phyloP scores from a whole-genome alignment of 805 yeast species.

The Cyberlindnera petersonii region DNA sequence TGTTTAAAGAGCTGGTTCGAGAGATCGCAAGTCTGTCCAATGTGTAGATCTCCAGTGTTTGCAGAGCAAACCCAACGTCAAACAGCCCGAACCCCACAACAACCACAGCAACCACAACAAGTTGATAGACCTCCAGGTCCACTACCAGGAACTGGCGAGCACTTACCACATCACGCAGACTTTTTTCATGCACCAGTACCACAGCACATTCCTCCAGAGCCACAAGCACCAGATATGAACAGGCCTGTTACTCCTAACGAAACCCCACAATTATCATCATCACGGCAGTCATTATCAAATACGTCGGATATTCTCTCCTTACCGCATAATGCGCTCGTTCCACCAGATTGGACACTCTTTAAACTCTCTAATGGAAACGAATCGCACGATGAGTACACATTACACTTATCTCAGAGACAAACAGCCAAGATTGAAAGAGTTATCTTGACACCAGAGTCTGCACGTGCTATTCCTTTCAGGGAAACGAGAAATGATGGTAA shows the following conservation, averaged over 20 bases:
- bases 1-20: slow-evolving; percentile 93
- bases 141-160: background rate
- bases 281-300: too few species aligned
- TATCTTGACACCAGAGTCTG: slow-evolving; percentile 1
- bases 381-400: slow-evolving; percentile 11
- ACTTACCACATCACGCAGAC: slow-evolving; percentile 3
- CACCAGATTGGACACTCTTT: slow-evolving; percentile 28
- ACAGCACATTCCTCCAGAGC: too few species aligned
- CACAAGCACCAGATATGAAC: too few species aligned
- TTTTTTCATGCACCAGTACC: slow-evolving; percentile 10
- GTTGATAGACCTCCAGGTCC: background rate
- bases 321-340: slow-evolving; percentile 17
- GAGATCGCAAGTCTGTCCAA: slow-evolving; percentile 89
- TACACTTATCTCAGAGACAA: slow-evolving; percentile 12
- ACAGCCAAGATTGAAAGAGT: slow-evolving; percentile 15
- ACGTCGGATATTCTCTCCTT: slow-evolving; percentile 1
- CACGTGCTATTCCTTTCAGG: background rate
- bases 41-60: slow-evolving; percentile 74
- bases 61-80: slow-evolving; percentile 19
- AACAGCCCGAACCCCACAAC: slow-evolving; percentile 6
- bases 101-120: slow-evolving; percentile 4
- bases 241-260: too few species aligned
- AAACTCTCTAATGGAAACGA: slow-evolving; percentile 17
- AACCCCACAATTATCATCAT: too few species aligned
- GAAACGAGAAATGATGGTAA: background rate